Evolutionary conservation across 139 green algal species (phyloP).

Genomic region (Pseudopediastrum boryanum): DNA sequence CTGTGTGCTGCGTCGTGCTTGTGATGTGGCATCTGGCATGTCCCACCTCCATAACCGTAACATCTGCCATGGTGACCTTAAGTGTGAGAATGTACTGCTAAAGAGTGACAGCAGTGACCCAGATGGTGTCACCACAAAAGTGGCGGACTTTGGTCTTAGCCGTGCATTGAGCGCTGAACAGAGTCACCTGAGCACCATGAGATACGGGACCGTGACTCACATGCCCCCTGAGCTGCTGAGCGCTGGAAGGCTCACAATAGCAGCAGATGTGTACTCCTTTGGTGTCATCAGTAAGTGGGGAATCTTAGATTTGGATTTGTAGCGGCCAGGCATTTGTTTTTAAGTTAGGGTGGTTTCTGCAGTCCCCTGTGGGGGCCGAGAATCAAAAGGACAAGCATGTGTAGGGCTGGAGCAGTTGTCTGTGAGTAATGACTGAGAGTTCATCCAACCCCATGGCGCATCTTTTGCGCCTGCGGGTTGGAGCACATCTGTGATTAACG

Average conservation of each 20-base stretch:
- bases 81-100: slow-evolving; percentile 68
- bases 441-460: too few relatives aligned
- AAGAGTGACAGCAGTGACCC: slow-evolving; percentile 59
- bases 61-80: slow-evolving; percentile 65
- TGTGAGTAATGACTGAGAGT: too few relatives aligned
- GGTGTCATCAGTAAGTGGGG: slow-evolving; percentile 30
- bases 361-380: too few relatives aligned
- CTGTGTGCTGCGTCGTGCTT: slow-evolving; percentile 12
- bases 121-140: neutral
- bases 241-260: slow-evolving; percentile 41
- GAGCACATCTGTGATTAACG: too few relatives aligned
- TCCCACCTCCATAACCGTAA: slow-evolving; percentile 57
- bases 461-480: too few relatives aligned
- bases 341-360: too few relatives aligned
- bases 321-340: too few relatives aligned
- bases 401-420: too few relatives aligned
- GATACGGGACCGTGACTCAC: slow-evolving; percentile 46
- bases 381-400: too few relatives aligned
- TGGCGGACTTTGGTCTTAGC: slow-evolving; percentile 62
- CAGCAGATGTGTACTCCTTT: slow-evolving; percentile 50
- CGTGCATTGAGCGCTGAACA: slow-evolving; percentile 40
- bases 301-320: too few relatives aligned
- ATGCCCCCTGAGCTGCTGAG: slow-evolving; percentile 45
- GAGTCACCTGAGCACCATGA: slow-evolving; percentile 41
- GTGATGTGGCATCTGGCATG: slow-evolving; percentile 54